Base-by-base conservation (phyloP, 1,284 basidiomycete species). In the Ustilago crameri region DNA sequence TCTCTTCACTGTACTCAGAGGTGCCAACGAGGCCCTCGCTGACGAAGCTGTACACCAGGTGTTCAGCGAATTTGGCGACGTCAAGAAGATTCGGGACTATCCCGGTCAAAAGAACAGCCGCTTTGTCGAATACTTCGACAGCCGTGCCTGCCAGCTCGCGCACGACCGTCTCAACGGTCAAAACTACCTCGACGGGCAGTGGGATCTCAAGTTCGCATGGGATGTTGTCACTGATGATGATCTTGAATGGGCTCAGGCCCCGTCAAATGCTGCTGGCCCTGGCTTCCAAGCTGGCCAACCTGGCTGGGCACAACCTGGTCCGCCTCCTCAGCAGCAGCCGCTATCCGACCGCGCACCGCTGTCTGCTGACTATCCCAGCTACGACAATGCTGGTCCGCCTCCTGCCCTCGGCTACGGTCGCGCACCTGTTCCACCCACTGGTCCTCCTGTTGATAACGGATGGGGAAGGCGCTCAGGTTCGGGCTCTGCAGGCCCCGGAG, bases 151-250 rank as follows among this genome's bases (percentile, higher is more conserved):
- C 88, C 44, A 91, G 89, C 63, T 89, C 89, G 91, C 95, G 0
- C 89, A 89, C 73, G 92, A 96, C 75, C 87, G 89, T 30, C 86
- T 97, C 77, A 87, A 91, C 46, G 90, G 91, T 55, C 88, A 91
- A 82, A 86, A 88, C 1, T 87, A 94, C 59, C 89, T 91, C 79
- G 93, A 93, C 74, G 93, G 95, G 17, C 88, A 90, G 0, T 90
- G 97, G 88, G 91, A 93, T 46, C 89, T 98, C 49, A 86, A 89
- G 2, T 93, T 91, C 76, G 90, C 91, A n/a, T 96, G 93, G 90
- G 93, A 97, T 70, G 64, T 77, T 7, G 67, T 72, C 27, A 77
- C 73, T 40, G 73, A 75, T 20, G 78, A 76, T 18, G 73, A 76
- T 43, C 44, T 64, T 5, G 72, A 74, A 12, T 70, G 71, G 49